Base-by-base conservation (phyloP, 371 early-diverging fungal genomes). In the Catenaria anguillulae region DNA sequence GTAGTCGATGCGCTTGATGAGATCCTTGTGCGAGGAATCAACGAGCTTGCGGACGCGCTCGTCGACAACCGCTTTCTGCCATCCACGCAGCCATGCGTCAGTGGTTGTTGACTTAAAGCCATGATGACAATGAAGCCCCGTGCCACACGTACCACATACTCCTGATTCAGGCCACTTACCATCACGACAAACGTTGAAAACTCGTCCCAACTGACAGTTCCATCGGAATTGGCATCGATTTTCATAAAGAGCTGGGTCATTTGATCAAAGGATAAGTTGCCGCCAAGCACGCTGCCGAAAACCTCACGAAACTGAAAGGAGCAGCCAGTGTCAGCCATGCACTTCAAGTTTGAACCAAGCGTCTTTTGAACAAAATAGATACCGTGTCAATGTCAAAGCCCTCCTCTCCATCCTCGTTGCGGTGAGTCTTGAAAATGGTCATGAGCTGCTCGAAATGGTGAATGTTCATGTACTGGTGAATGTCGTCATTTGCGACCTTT, bases 181-280 rank as follows among this genome's bases (percentile, higher is more conserved):
- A 77, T 77, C 77, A 80, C 77, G 58, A 65, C 60, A 56, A 75
- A 80, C 2, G 74, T 73, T 0, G 76, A 73, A 63, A 80, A 80
- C 65, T 78, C 80, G 56, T 80, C 80, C 78, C 78, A 80, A 48
- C 71, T 71, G 29, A 80, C 71, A 5, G 74, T 73, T 4, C 78
- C 80, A 63, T 77, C 78, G 33, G 74, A 74, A 62, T 78, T 78
- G 8, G 80, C 80, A 59, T 80, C 80, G 55, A 80, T 78, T 62
- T 80, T 80, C 80, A 79, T 79, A 59, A 76, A 77, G 21, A 79
- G 68, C 74, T 70, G 70, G 31, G 78, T 78, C 76, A 80, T 77
- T 60, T 80, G 80, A 52, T 80, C 80, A 54, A 67, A 62, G 33
- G 68, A 72, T 24, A 80, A 65, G 55, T 69, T 70, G 17, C 76